These are phyloP conservation scores for slime mould (Dictyostelium discoideum) DNA, from an alignment of 78 protist species.

Conservation along the genomic window dicty_2.7 NC_007088.5:3039501-3040000, in stretches of 20 bases:
- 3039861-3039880: too few relatives aligned
- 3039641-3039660: neutral
- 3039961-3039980: neutral
- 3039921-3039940: neutral
- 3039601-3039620: too few relatives aligned
- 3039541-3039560: neutral
- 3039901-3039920: neutral
- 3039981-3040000: too few relatives aligned
- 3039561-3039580: neutral
- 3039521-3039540: neutral
- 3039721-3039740: too few relatives aligned
- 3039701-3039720: neutral
- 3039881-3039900: too few relatives aligned
- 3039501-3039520: neutral
- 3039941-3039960: neutral
- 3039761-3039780: too few relatives aligned
- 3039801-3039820: too few relatives aligned
- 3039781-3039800: too few relatives aligned
- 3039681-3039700: neutral
- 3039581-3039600: too few relatives aligned
- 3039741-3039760: too few relatives aligned
- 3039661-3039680: neutral
- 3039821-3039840: too few relatives aligned
- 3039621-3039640: too few relatives aligned
- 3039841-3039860: neutral